Evolutionary conservation across 305 asterid genomes (phyloP), one percentile per base, ranked within the genome.

Genomic region (Fraxinus paxiana): DNA sequence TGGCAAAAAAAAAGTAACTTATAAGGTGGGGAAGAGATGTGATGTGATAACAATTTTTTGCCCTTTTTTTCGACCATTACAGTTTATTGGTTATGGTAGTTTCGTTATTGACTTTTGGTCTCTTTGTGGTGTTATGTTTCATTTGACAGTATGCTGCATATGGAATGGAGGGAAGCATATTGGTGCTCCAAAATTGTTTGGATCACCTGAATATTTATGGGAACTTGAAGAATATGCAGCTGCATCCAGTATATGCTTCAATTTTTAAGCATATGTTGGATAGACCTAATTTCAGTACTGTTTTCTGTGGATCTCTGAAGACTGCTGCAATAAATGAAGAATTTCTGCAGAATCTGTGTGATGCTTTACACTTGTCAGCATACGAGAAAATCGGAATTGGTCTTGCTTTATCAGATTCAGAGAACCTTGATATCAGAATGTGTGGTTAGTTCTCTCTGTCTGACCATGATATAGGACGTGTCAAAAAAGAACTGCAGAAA

Each of bases 351-450:
- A 86, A 88, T 86, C 87, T 94, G 20, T 91, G 90, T 80, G 87
- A 79, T 83, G 92, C 89, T 24, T 83, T 96, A 80, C 86, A 82
- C 20, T 85, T 96, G 89, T 88, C 91, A 3, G 83, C 82, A 59
- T 82, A 91, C 76, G 98, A 96, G 89, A 96, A 89, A 84, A 85
- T 96, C 80, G 92, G 92, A 67, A 73, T 92, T 86, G 97, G 99
- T 77, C 98, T 96, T 86, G 96, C 97, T 34, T 80, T 96, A 85
- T 93, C 95, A 17, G 90, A 88, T 84, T 91, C 98, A 35, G 97
- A 96, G 78, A 91, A 82, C 81, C 78, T 83, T 80, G 97, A 91
- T 54, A 80, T 90, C 84, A 86, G 91, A 87, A 87, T 84, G 84
- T 89, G 92, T 85, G 99, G 99, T 96, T 77, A 90, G 95, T 51